phyloP scores from a whole-genome alignment of 2,329 filamentous ascomycete genomes.

The Venturia asperata region DNA sequence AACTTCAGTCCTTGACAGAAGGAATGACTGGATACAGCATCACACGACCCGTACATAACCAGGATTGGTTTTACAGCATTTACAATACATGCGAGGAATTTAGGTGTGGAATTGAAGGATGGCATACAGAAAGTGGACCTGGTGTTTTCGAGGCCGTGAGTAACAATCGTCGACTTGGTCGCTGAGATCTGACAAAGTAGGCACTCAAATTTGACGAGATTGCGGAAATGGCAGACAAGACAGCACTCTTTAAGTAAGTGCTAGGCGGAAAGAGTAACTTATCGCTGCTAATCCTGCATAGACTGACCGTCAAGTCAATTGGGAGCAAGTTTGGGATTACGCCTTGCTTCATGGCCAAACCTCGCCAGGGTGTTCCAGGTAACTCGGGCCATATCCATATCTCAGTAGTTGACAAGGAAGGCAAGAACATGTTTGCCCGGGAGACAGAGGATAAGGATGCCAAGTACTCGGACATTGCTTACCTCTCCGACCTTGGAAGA shows the following conservation, averaged over 20 bases:
- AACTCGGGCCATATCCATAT: slow-evolving; percentile 96
- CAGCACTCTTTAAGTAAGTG: slow-evolving; percentile 76
- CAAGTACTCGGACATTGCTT: slow-evolving; percentile 64
- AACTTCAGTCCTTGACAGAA: slow-evolving; percentile 75
- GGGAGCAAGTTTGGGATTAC: slow-evolving; percentile 84
- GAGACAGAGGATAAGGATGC: slow-evolving; percentile 64
- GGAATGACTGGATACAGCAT: slow-evolving; percentile 96
- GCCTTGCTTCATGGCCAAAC: slow-evolving; percentile 98
- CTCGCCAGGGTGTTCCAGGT: slow-evolving; percentile 79
- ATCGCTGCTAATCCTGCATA: slow-evolving; percentile 25
- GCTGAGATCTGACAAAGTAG: slow-evolving; percentile 27
- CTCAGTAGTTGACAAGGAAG: slow-evolving; percentile 72
- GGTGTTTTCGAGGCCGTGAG: slow-evolving; percentile 86
- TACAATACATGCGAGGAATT: slow-evolving; percentile 75
- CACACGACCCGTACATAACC: slow-evolving; percentile 78
- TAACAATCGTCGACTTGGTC: slow-evolving; percentile 16
- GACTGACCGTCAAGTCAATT: slow-evolving; percentile 80
- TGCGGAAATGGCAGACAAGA: slow-evolving; percentile 82
- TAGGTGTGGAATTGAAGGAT: slow-evolving; percentile 77
- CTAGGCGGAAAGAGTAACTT: neutral
- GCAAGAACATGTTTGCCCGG: slow-evolving; percentile 73
- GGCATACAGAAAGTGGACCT: slow-evolving; percentile 91
- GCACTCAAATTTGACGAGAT: slow-evolving; percentile 86
- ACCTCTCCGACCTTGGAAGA: slow-evolving; percentile 79
- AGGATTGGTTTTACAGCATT: slow-evolving; percentile 85